Evolutionary conservation across 768 basidiomycete genomes (phyloP), one percentile per base, ranked within the genome.

Genomic region (Auricularia sp.): DNA sequence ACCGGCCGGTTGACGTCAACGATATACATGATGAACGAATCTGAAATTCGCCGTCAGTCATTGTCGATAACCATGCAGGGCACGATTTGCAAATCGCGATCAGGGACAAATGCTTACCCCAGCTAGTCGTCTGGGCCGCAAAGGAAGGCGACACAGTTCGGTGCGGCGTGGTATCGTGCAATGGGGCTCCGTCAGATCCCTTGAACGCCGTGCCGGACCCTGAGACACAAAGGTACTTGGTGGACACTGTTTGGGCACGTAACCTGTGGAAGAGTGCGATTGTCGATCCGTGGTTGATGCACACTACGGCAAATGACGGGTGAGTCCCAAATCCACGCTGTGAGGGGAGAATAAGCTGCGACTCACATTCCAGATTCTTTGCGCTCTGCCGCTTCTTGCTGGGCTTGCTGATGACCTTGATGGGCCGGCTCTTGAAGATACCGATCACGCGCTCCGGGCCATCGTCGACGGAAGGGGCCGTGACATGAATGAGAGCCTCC

Each of bases 341-440:
- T 34, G 64, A 18, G 37, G 29, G 56, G 36, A 82, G 59, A 34
- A 42, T 37, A 63, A 45, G 35, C 42, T 36, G 8, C 56, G 18
- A 77, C 94, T 79, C 73, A 95, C 94, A 78, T 74, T 97, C 92
- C 18, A 93, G 83, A 70, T 92, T 94, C 81, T 96, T 96, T 58
- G 89, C 91, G 72, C 89, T 92, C 75, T 93, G 89, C 70, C 93
- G 83, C 83, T 97, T 97, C 82, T 98, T 97, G 79, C 91, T 93
- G 3, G 96, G 96, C 75, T 98, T 98, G 77, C 90, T 93, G 77
- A 98, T 98, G 71, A 98, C 92, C 75, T 94, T 95, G 81, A 98
- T 98, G n/a, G 94, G 87, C 58, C 90, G 88, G 69, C 91, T 92
- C 54, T 91, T 88, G 78, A 98, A 98, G 21, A 85, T 83, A 24